phyloP scores from a whole-genome alignment of 2,329 filamentous ascomycete genomes.

The Septoria petroselini region DNA sequence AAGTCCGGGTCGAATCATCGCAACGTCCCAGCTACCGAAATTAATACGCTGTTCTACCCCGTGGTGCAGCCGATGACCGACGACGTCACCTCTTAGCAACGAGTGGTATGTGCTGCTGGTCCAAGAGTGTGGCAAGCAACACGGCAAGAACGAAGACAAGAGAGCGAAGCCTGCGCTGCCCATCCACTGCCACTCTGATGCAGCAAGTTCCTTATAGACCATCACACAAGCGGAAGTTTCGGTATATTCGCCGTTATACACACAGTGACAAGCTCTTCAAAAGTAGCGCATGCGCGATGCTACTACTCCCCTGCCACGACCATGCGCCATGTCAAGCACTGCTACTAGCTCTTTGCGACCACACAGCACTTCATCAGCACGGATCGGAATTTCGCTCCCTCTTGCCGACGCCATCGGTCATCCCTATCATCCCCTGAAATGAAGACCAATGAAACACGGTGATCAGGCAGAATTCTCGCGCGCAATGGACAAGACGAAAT shows the following conservation, averaged over 20 bases:
- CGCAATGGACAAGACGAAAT: neutral
- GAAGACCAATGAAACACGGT: neutral
- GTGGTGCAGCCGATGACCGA: slow-evolving; percentile 10
- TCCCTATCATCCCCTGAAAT: neutral
- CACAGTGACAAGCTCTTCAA: too few species aligned
- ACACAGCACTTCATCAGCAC: neutral
- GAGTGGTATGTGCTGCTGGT: neutral
- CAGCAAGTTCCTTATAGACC: too few species aligned
- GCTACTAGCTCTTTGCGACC: slow-evolving; percentile 4
- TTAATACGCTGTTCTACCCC: slow-evolving; percentile 8
- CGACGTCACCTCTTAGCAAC: slow-evolving; percentile 9
- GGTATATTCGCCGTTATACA: too few species aligned
- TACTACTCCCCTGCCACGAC: slow-evolving; percentile 5
- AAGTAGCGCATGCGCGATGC: neutral
- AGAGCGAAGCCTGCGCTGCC: neutral
- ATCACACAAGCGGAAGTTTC: too few species aligned
- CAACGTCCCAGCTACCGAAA: slow-evolving; percentile 8
- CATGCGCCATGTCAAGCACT: slow-evolving; percentile 8
- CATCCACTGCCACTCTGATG: too few species aligned
- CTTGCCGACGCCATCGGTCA: neutral
- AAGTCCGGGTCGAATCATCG: neutral
- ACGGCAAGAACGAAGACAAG: neutral
- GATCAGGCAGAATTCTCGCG: neutral
- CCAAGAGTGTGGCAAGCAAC: neutral
- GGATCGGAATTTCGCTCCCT: neutral